phyloP scores from a whole-genome alignment of 2,329 filamentous ascomycete genomes.

The Rugonectria rugulosa region DNA sequence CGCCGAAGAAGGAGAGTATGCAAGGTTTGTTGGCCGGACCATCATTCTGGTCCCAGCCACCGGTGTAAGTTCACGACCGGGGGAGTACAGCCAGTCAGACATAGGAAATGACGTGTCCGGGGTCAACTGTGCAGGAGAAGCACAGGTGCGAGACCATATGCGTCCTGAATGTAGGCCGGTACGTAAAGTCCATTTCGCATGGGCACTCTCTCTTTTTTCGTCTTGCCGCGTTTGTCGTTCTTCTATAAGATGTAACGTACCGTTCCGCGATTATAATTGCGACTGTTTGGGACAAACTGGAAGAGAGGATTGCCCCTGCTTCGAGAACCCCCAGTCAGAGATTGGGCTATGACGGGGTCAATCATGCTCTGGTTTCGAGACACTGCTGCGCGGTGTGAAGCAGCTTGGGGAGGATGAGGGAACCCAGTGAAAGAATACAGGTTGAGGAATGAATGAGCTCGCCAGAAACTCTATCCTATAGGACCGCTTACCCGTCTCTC shows the following conservation, averaged over 20 bases:
- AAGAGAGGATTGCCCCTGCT: slow-evolving; percentile 9
- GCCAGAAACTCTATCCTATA: slow-evolving; percentile 16
- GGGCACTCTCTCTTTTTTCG: too few relatives aligned
- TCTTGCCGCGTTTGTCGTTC: slow-evolving; percentile 18
- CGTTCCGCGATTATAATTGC: slow-evolving; percentile 16
- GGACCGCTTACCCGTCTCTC: slow-evolving; percentile 1
- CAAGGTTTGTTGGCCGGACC: slow-evolving; percentile 21
- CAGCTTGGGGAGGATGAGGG: neutral
- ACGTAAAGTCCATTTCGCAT: neutral
- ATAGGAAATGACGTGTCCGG: slow-evolving; percentile 32
- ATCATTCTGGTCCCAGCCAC: slow-evolving; percentile 27
- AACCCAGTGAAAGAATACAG: neutral
- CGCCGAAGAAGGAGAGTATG: slow-evolving; percentile 5
- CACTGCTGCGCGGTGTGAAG: too few relatives aligned
- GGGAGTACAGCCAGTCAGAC: slow-evolving; percentile 26
- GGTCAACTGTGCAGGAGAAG: slow-evolving; percentile 21
- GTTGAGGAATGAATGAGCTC: slow-evolving; percentile 13
- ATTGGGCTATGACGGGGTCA: too few relatives aligned
- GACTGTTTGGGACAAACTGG: neutral
- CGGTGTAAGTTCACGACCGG: slow-evolving; percentile 31
- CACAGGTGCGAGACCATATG: slow-evolving; percentile 10
- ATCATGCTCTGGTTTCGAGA: too few relatives aligned
- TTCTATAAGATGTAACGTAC: neutral
- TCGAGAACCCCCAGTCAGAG: too few relatives aligned
- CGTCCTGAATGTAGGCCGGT: slow-evolving; percentile 8